phyloP scores from a whole-genome alignment of 345 rosid species.

The Eucalyptus curtisii region DNA sequence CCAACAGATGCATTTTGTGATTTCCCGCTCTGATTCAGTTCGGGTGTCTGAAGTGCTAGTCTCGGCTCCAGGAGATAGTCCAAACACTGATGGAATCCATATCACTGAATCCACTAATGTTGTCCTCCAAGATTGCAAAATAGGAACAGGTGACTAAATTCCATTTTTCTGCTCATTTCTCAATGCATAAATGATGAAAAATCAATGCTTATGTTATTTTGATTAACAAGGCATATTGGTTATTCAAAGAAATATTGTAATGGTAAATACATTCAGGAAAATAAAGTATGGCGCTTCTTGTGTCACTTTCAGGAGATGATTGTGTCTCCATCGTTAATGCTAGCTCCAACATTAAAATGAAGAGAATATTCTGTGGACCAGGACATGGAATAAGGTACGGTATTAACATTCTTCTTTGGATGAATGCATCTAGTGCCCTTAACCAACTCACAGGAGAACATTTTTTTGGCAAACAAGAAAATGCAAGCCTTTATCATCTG shows the following conservation, averaged over 20 bases:
- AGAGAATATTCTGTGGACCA: conserved; percentile 82
- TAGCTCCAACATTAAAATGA: conserved; percentile 74
- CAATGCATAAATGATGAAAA: neutral
- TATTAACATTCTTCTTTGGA: neutral
- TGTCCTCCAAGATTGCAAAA: conserved; percentile 72
- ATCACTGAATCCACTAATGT: conserved; percentile 71
- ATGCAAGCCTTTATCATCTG: neutral
- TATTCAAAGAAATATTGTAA: neutral
- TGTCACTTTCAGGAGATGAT: conserved; percentile 65
- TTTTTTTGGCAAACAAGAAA: neutral
- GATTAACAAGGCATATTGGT: neutral
- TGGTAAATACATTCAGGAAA: neutral
- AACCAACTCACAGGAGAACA: neutral
- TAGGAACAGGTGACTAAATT: conserved; percentile 75
- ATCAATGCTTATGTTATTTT: neutral
- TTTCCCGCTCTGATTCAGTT: conserved; percentile 53
- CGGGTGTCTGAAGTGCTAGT: conserved; percentile 50
- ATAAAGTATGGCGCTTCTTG: neutral
- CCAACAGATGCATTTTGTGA: conserved; percentile 92
- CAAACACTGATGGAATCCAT: conserved; percentile 96
- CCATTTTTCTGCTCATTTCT: neutral
- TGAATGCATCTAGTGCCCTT: neutral
- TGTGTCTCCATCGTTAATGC: conserved; percentile 86
- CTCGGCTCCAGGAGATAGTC: conserved; percentile 86
- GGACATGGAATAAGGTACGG: conserved; percentile 95